Base-by-base conservation (phyloP, 2,329 filamentous ascomycete species). In the Fusarium longipes region DNA sequence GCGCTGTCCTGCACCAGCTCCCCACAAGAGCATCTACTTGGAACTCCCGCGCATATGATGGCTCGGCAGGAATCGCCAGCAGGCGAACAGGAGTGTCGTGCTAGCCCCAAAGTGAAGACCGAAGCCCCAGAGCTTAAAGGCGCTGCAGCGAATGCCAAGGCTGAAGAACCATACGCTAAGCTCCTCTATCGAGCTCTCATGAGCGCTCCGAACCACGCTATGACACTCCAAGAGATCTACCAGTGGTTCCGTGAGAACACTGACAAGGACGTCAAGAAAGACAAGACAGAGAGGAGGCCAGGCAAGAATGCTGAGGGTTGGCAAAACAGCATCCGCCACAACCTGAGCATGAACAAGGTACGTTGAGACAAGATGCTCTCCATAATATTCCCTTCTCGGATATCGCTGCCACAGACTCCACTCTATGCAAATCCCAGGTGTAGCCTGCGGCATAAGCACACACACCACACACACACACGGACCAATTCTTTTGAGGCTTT, bases 271-370 rank as follows among this genome's bases (percentile, higher is more conserved):
- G 84, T 86, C 55, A 96, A 93, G 49, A 65, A 53, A 74, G 88
- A 87, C 6, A 87, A 50, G 15, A 29, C 51, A 33, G 65, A 50
- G 9, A 68, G 65, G 48, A 65, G 66, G 8, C 62, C 47, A 14
- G 64, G 64, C 38, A 67, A 67, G 25, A 67, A 67, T 33, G 64
- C 64, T 51, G 91, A 89, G 71, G 95, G 94, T 11, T 98, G 95
- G 95, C 91, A 95, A 79, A 98, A 97, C 78, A 97, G 93, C 76
- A 96, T 98, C 68, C 88, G 95, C 3, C 95, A 98, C 77, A 98
- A 98, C 71, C 82, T 98, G 9, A 97, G 93, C 45, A 97, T 98
- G 94, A 98, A 98, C 73, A 85, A 86, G 63, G 95, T 97, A 87
- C 80, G 80, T 75, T 32, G 18, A 44, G 14, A 51, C 30, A 30